Evolutionary conservation across 805 yeast species (phyloP).

Genomic region (Saturnispora sekii): DNA sequence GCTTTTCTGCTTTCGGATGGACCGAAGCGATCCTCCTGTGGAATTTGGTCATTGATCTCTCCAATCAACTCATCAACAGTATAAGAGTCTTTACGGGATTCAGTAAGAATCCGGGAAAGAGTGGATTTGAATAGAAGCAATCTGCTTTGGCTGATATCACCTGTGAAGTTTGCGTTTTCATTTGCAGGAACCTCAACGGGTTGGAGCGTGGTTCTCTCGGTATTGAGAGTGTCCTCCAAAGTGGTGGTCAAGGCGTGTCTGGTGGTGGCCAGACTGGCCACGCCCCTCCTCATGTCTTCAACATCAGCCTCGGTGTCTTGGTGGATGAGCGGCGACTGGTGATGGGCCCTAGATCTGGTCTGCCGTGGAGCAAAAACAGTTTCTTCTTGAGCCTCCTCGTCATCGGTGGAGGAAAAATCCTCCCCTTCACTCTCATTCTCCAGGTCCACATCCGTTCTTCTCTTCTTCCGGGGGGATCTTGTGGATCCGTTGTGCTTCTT

Average conservation of each 20-base stretch:
- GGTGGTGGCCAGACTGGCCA: conserved; percentile 15
- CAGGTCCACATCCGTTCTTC: conserved; percentile 14
- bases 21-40: conserved; percentile 38
- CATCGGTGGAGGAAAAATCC: conserved; percentile 14
- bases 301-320: conserved; percentile 18
- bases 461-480: conserved; percentile 30
- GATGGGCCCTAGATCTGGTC: conserved; percentile 10
- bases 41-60: conserved; percentile 21
- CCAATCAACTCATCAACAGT: conserved; percentile 18
- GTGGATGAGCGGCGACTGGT: background rate
- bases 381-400: conserved; percentile 11
- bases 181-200: conserved; percentile 12
- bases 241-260: conserved; percentile 1
- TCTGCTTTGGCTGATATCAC: conserved; percentile 41
- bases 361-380: conserved; percentile 7
- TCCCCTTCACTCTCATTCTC: conserved; percentile 8
- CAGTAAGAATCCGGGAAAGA: conserved; percentile 34
- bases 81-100: conserved; percentile 30
- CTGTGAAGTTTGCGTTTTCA: conserved; percentile 17
- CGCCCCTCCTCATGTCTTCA: conserved; percentile 18
- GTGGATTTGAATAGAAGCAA: conserved; percentile 35
- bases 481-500: conserved; percentile 25
- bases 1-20: conserved; percentile 37
- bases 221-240: background rate
- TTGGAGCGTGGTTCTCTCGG: conserved; percentile 14